A percentile compares a stretch with the other conserved stretches of the same genome.
These are phyloP conservation scores for Aspergillus carbonarius DNA, from an alignment of 2,329 filamentous ascomycete genomes.

Conservation along the genomic window DNA sequence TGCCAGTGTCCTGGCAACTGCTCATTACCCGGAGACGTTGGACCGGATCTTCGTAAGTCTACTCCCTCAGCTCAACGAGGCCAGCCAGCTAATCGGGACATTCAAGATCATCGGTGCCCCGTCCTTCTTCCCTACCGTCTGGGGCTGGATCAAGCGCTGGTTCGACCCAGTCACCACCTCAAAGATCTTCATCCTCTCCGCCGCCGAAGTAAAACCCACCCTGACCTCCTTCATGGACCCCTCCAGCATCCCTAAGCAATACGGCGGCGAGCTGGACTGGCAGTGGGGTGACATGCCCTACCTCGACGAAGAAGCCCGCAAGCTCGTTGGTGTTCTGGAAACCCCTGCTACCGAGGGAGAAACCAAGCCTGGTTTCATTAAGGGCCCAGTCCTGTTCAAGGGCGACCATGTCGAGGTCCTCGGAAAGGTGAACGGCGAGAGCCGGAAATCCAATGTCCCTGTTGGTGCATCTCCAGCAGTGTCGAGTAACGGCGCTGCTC, in stretches of 20 bases:
- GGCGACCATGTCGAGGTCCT: slow-evolving; percentile 34
- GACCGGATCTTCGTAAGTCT: slow-evolving; percentile 69
- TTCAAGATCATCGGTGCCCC: slow-evolving; percentile 79
- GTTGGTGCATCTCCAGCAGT: slow-evolving; percentile 13
- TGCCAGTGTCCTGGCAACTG: slow-evolving; percentile 81
- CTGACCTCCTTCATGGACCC: slow-evolving; percentile 79
- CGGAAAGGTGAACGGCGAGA: slow-evolving; percentile 36
- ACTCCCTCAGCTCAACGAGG: neutral
- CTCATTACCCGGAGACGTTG: slow-evolving; percentile 91
- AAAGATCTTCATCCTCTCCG: slow-evolving; percentile 88
- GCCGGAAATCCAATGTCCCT: slow-evolving; percentile 28
- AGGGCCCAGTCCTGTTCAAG: slow-evolving; percentile 38
- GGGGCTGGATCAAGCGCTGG: slow-evolving; percentile 95
- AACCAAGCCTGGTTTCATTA: slow-evolving; percentile 30
- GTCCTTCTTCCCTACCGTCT: slow-evolving; percentile 82
- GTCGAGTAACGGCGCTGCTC: neutral
- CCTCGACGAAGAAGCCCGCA: slow-evolving; percentile 57
- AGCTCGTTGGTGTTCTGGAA: slow-evolving; percentile 33
- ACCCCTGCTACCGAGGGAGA: slow-evolving; percentile 25
- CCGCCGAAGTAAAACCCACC: slow-evolving; percentile 71
- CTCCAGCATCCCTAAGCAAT: slow-evolving; percentile 81
- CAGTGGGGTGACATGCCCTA: slow-evolving; percentile 72
- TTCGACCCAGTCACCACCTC: slow-evolving; percentile 91
- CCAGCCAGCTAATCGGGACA: neutral
- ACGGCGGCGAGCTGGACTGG: slow-evolving; percentile 84